Evolutionary conservation across 768 basidiomycete genomes (phyloP).

Genomic region (Melanogaster broomeanus): DNA sequence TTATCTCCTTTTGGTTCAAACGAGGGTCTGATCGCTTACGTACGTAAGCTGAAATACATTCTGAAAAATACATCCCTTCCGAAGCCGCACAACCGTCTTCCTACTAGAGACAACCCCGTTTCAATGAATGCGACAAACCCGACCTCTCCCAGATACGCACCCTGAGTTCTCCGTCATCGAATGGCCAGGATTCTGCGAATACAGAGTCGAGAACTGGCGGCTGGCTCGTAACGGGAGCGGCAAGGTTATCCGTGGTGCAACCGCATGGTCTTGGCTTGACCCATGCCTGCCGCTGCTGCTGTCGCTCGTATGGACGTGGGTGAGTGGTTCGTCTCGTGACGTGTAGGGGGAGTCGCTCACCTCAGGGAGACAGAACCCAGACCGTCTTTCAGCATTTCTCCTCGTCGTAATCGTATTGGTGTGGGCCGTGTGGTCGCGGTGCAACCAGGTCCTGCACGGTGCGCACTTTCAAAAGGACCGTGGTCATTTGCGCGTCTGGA

Average conservation of each 20-base stretch:
- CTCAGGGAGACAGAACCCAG: constrained; percentile 18
- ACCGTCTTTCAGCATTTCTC: constrained; percentile 8
- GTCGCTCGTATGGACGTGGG: constrained; percentile 36
- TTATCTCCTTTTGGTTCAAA: not conserved
- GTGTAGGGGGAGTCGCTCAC: not conserved
- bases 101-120: not conserved
- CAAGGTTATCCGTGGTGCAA: constrained; percentile 31
- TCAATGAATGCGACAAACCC: constrained; percentile 39
- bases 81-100: too few relatives aligned
- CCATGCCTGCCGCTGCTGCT: constrained; percentile 32
- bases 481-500: not conserved
- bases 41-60: too few relatives aligned
- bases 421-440: constrained; percentile 35
- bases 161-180: constrained; percentile 56
- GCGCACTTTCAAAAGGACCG: not conserved
- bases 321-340: constrained; percentile 8
- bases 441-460: constrained; percentile 53
- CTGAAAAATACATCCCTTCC: too few relatives aligned
- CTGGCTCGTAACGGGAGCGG: constrained; percentile 44
- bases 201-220: constrained; percentile 57
- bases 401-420: constrained; percentile 16
- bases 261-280: constrained; percentile 39
- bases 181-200: constrained; percentile 54
- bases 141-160: constrained; percentile 38
- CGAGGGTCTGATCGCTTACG: too few relatives aligned